Base-by-base conservation (phyloP, 768 basidiomycete genomes). In the Russula sp. region DNA sequence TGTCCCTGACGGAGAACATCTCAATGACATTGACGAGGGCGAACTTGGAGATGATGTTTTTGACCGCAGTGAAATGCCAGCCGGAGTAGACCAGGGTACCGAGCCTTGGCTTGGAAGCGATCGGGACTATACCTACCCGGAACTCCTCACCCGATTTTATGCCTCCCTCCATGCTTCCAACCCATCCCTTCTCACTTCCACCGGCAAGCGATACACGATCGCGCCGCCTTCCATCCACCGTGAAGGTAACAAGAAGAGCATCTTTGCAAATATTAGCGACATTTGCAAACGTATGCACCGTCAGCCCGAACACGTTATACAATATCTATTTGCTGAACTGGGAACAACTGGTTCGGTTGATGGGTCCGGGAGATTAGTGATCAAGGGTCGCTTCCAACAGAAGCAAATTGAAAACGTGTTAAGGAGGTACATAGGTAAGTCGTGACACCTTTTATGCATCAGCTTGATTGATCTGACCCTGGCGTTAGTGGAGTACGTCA, bases 211-310 rank as follows among this genome's bases (percentile, higher is more conserved):
- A 25, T 97, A 98, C 78, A 98, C 93, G 20, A 96, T 99, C 67
- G 93, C 93, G 1, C 97, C 97, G 14, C 97, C 97, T 16, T 89
- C 90, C 64, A 86, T 98, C 54, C 86, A 89, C 72, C 83, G 92
- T 69, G 97, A 99, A 81, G 97, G 90, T 65, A 95, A 94, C 78
- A 98, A 98, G 77, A 95, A 94, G 76, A 87, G 93, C 47, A 90
- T 98, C 66, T 99, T 99, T 67, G 90, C 94, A 67, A 99, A 99
- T 74, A 82, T 99, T 60, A 85, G 86, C 64, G 96, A 99, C 71
- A 99, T 99, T 66, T 98, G 96, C 83, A 93, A 88, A 76, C 86
- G 91, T 71, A 98, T 99, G 96, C 96, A 97, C 77, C 83, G 96
- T 73, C 80, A 92, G 78, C 94, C 97, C 20, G 96, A 98, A 75